These are phyloP conservation scores for Ophiostoma triangulosporum DNA, from an alignment of 2,329 filamentous ascomycete species.

Conservation along the genomic window DNA sequence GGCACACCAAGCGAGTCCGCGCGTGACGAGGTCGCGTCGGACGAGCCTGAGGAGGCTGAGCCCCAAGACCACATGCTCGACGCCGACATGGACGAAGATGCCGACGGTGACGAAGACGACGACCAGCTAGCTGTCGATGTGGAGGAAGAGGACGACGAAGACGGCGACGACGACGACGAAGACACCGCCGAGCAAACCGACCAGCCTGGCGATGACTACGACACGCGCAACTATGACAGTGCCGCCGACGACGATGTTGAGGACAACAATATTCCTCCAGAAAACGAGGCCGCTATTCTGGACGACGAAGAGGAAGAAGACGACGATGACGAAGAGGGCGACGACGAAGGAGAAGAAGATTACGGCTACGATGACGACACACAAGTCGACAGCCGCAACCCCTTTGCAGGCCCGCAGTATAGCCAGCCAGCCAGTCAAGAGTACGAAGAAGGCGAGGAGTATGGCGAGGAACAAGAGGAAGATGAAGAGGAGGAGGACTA, in stretches of 20 bases:
- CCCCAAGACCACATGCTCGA: slow-evolving; percentile 14
- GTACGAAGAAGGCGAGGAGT: background rate
- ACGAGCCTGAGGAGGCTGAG: slow-evolving; percentile 21
- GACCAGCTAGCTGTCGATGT: slow-evolving; percentile 13
- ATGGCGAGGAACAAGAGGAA: slow-evolving; percentile 12
- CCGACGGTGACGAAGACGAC: slow-evolving; percentile 1
- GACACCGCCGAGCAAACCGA: slow-evolving; percentile 9
- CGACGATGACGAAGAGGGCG: slow-evolving; percentile 14
- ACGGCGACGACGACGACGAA: slow-evolving; percentile 16
- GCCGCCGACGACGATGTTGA: slow-evolving; percentile 19
- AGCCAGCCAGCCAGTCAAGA: background rate
- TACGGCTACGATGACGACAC: background rate
- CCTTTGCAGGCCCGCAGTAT: background rate
- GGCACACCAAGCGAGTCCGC: slow-evolving; percentile 3
- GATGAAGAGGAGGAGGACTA: slow-evolving; percentile 4
- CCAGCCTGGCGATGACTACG: slow-evolving; percentile 19
- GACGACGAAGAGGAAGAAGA: slow-evolving; percentile 14
- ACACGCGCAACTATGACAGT: slow-evolving; percentile 19
- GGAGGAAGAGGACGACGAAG: slow-evolving; percentile 7
- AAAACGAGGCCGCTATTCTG: slow-evolving; percentile 8
- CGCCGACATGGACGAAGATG: slow-evolving; percentile 17
- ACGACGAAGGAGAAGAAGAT: slow-evolving; percentile 9
- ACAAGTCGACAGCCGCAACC: background rate
- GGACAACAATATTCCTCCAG: slow-evolving; percentile 3
- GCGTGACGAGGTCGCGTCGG: slow-evolving; percentile 15